Conservation (phyloP, 1,284 basidiomycete species). For the Porodaedalea pini region DNA sequence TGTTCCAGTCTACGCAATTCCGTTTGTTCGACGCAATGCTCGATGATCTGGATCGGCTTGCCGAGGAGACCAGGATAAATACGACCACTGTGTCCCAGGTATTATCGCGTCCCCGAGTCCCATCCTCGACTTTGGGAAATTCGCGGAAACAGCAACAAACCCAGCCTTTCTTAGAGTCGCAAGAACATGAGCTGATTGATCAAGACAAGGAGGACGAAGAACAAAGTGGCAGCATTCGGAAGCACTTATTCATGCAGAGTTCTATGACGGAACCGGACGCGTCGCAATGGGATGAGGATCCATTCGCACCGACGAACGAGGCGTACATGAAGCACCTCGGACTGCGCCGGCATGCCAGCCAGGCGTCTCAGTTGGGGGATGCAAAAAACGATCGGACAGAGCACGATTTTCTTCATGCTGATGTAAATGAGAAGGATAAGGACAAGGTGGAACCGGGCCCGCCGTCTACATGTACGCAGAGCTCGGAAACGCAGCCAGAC, state of each 20-base stretch:
- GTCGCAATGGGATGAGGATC: constrained; percentile 7
- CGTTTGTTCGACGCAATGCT: background rate
- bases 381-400: too few species aligned
- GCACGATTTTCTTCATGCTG: background rate
- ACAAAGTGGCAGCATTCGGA: too few species aligned
- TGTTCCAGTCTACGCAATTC: background rate
- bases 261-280: constrained; percentile 11
- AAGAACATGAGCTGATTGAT: too few species aligned
- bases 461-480: constrained; percentile 6
- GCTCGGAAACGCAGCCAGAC: constrained; percentile 16
- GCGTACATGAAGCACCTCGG: background rate
- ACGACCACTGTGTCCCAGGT: background rate
- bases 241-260: constrained; percentile 2
- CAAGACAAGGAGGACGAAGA: background rate
- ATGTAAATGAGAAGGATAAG: background rate
- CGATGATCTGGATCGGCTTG: background rate
- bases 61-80: background rate
- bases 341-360: background rate
- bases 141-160: too few species aligned
- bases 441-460: background rate
- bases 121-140: too few species aligned
- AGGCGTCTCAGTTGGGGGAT: too few species aligned
- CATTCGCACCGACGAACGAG: constrained; percentile 7
- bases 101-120: background rate
- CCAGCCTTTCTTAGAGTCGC: too few species aligned